Conservation (phyloP, 768 basidiomycete genomes). For the Pholiota molesta region DNA sequence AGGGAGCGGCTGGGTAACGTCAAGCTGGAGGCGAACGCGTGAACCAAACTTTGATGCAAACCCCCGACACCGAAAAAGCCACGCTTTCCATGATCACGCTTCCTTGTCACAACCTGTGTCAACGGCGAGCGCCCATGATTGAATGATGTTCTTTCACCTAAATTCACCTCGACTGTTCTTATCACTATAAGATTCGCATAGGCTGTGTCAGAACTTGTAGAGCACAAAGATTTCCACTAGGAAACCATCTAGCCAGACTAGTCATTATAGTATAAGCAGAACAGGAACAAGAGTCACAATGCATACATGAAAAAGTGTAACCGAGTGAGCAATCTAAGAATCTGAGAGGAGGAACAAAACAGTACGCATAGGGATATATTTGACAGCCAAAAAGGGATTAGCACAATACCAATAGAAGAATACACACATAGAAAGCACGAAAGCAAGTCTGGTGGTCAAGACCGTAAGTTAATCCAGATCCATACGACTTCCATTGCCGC, state of each 20-base stretch:
- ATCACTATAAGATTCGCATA: background rate
- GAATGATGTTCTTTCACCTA: background rate
- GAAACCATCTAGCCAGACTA: background rate
- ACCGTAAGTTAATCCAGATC: slow-evolving; percentile 47
- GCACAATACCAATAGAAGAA: slow-evolving; percentile 11
- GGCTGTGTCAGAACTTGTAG: background rate
- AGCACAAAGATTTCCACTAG: background rate
- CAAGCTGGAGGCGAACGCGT: slow-evolving; percentile 26
- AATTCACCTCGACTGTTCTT: background rate
- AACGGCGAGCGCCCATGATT: background rate
- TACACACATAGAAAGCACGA: slow-evolving; percentile 14
- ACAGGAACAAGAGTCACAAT: background rate
- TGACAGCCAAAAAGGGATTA: slow-evolving; percentile 5
- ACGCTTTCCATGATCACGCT: slow-evolving; percentile 14
- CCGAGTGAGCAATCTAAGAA: slow-evolving; percentile 5
- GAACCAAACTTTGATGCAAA: slow-evolving; percentile 22
- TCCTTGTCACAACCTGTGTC: slow-evolving; percentile 6
- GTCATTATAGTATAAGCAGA: background rate
- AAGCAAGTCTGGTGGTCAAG: slow-evolving; percentile 11
- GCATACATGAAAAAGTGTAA: background rate
- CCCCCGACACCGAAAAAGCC: slow-evolving; percentile 13
- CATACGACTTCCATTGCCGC: slow-evolving; percentile 47
- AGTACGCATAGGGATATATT: background rate
- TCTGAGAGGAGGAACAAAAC: slow-evolving; percentile 2
- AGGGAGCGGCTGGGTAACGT: slow-evolving; percentile 13